Conservation (phyloP, 306 rosid species). For the Inga laurina region DNA sequence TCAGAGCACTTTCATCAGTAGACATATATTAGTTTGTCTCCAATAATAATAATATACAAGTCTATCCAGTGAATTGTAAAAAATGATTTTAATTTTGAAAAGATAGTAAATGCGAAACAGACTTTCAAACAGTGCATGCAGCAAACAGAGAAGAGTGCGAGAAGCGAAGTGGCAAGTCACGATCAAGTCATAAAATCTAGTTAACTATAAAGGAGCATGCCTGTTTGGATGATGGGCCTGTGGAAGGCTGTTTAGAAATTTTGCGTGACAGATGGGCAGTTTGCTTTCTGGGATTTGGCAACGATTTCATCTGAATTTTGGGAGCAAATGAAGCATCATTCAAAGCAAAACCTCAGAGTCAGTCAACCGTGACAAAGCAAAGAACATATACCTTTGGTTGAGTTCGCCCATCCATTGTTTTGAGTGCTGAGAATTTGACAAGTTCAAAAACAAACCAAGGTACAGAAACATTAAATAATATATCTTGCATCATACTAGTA, state of each 20-base stretch:
- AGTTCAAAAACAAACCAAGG: not conserved
- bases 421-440: conserved; percentile 32
- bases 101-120: not conserved
- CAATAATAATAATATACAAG: not conserved
- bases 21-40: not conserved
- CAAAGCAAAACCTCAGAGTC: not conserved
- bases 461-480: not conserved
- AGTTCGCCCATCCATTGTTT: conserved; percentile 27
- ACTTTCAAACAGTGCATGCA: not conserved
- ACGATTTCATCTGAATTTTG: conserved; percentile 36
- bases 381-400: conserved; percentile 36
- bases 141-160: not conserved
- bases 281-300: conserved; percentile 30
- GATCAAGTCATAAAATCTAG: not conserved
- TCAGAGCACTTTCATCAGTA: conserved; percentile 34
- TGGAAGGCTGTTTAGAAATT: conserved; percentile 15
- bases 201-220: conserved; percentile 18
- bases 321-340: conserved; percentile 5
- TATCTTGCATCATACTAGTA: not conserved
- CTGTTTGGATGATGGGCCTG: conserved; percentile 31
- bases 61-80: not conserved
- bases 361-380: not conserved
- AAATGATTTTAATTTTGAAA: not conserved
- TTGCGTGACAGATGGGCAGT: conserved; percentile 25
- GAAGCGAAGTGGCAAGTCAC: not conserved